These are phyloP conservation scores for Yamadazyma phyllophila DNA, from an alignment of 805 yeast species.

Conservation along the genomic window DNA sequence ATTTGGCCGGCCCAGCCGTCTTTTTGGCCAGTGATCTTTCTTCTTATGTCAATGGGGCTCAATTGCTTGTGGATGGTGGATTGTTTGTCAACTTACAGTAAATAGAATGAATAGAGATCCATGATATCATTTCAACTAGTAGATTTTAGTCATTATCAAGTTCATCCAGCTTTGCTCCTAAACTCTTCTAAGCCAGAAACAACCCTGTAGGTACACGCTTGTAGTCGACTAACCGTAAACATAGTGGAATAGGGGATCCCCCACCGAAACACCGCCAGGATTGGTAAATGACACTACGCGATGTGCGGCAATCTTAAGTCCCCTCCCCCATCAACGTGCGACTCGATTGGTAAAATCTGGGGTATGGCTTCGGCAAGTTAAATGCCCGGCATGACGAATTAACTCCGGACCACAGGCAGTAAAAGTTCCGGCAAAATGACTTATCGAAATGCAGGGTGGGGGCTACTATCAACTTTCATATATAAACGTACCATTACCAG, in stretches of 20 bases:
- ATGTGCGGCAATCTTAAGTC: not conserved
- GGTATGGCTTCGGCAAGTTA: not conserved
- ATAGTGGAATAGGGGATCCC: too few relatives aligned
- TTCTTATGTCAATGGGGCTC: constrained; percentile 40
- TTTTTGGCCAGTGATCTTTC: constrained; percentile 39
- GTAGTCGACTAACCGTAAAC: too few relatives aligned
- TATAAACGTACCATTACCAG: not conserved
- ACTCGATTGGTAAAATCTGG: not conserved
- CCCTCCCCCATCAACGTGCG: not conserved
- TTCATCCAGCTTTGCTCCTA: too few relatives aligned
- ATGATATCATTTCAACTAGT: too few relatives aligned
- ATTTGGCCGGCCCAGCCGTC: constrained; percentile 43
- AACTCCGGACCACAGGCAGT: too few relatives aligned
- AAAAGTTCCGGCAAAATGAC: not conserved
- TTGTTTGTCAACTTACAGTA: constrained; percentile 42
- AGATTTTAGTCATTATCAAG: too few relatives aligned
- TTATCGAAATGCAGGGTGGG: not conserved
- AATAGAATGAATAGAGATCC: not conserved
- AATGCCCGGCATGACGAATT: not conserved
- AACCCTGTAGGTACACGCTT: too few relatives aligned
- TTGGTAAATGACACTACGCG: too few relatives aligned
- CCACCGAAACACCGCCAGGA: too few relatives aligned
- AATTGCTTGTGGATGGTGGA: constrained; percentile 45
- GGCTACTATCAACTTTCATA: not conserved
- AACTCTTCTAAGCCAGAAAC: too few relatives aligned